phyloP scores from a whole-genome alignment of 176 grass and related monocot genomes.

The Aegilops longissima region DNA sequence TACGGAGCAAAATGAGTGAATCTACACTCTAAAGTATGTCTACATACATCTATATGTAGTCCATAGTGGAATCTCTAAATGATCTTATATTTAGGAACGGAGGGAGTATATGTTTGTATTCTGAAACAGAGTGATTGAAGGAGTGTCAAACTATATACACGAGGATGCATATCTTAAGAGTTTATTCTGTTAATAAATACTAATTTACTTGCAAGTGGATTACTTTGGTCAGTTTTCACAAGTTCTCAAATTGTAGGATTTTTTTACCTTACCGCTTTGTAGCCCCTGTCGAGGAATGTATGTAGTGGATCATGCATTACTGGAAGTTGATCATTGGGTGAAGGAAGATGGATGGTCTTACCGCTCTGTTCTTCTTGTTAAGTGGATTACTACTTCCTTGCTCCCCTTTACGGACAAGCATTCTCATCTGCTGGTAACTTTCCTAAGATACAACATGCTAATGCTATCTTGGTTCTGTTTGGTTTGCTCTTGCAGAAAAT shows the following conservation, averaged over 20 bases:
- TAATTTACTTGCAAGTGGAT: background rate
- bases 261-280: background rate
- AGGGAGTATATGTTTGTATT: background rate
- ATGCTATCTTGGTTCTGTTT: background rate
- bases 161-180: too few relatives aligned
- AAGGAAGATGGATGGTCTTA: background rate
- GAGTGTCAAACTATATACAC: background rate
- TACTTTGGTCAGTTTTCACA: background rate
- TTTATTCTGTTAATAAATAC: background rate
- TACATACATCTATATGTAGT: too few relatives aligned
- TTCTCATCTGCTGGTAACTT: too few relatives aligned
- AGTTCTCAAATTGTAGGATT: slow-evolving; percentile 6
- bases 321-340: background rate
- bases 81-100: too few relatives aligned
- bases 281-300: background rate
- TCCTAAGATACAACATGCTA: background rate
- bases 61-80: too few relatives aligned
- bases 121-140: background rate
- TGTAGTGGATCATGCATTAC: background rate
- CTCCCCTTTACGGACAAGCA: too few relatives aligned
- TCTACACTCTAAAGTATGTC: too few relatives aligned
- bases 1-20: too few relatives aligned
- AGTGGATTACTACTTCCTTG: too few relatives aligned
- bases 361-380: too few relatives aligned
- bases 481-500: too few relatives aligned